Conservation (phyloP, 2,329 filamentous ascomycete species). For the Monilinia vaccinii-corymbosi region DNA sequence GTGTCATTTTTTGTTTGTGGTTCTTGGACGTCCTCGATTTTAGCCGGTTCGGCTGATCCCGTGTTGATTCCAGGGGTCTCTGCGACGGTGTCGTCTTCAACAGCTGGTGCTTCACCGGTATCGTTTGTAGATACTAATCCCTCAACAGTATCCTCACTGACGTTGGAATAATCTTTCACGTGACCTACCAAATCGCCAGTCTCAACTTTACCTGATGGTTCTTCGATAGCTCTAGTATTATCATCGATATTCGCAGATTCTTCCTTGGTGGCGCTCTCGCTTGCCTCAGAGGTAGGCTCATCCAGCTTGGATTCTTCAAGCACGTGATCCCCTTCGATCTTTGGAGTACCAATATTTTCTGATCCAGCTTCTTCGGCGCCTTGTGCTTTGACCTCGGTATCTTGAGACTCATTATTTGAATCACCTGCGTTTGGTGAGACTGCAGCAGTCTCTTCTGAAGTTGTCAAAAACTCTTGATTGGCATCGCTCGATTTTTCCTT, state of each 20-base stretch:
- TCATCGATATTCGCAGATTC: background rate
- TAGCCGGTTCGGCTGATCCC: background rate
- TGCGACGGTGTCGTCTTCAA: background rate
- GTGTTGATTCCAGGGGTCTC: background rate
- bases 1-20: background rate
- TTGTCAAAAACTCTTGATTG: background rate
- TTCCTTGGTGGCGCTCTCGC: background rate
- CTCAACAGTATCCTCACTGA: background rate
- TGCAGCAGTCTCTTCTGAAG: background rate
- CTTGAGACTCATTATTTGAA: background rate
- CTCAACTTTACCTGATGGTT: background rate
- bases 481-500: background rate
- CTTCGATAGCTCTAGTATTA: background rate
- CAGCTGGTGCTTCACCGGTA: background rate
- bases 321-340: background rate
- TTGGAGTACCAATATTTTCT: background rate
- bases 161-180: background rate
- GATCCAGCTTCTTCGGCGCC: background rate
- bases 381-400: background rate
- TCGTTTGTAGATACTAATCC: background rate
- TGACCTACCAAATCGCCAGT: background rate
- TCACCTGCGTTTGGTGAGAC: background rate
- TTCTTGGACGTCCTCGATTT: background rate
- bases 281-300: background rate
- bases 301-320: background rate